These are phyloP conservation scores for Eutypella sp. DNA, from an alignment of 2,329 filamentous ascomycete species.

Conservation along the genomic window DNA sequence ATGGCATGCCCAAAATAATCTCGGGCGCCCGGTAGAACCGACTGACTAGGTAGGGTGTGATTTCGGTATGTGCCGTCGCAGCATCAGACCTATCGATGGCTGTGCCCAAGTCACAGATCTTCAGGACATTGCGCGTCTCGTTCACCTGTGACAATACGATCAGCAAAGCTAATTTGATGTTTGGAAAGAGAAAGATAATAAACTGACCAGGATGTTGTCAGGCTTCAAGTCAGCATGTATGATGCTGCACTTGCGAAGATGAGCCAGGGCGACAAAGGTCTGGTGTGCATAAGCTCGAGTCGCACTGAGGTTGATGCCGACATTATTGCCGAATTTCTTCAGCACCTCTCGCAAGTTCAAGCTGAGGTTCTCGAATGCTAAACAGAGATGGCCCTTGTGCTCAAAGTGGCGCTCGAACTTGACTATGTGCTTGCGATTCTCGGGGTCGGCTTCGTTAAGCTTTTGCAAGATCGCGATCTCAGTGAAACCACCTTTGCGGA, in stretches of 20 bases:
- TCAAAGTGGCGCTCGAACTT: slow-evolving; percentile 84
- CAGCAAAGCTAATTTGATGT: slow-evolving; percentile 11
- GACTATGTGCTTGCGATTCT: slow-evolving; percentile 88
- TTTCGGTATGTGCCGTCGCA: slow-evolving; percentile 67
- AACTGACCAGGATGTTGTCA: slow-evolving; percentile 83
- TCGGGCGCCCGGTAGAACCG: slow-evolving; percentile 96
- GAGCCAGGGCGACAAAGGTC: slow-evolving; percentile 83
- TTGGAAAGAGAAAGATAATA: neutral
- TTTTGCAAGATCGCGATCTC: slow-evolving; percentile 92
- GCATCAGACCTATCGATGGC: slow-evolving; percentile 83
- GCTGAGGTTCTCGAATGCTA: slow-evolving; percentile 93
- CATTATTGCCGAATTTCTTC: slow-evolving; percentile 92
- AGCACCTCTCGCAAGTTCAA: slow-evolving; percentile 91
- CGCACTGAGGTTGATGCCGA: slow-evolving; percentile 84
- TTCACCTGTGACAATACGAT: slow-evolving; percentile 53
- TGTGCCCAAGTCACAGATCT: slow-evolving; percentile 96
- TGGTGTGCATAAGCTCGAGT: slow-evolving; percentile 89
- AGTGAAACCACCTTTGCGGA: slow-evolving; percentile 86
- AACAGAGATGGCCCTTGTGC: slow-evolving; percentile 90
- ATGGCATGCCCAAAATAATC: slow-evolving; percentile 93
- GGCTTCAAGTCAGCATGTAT: slow-evolving; percentile 96
- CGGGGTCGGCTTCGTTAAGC: slow-evolving; percentile 77
- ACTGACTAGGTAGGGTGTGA: slow-evolving; percentile 92
- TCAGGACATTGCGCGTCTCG: slow-evolving; percentile 76
- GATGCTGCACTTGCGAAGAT: slow-evolving; percentile 88